Percentiles rank a stretch among this genome's conserved stretches.
phyloP scores from a whole-genome alignment of 2,329 filamentous ascomycete genomes.

The Venturia effusa region DNA sequence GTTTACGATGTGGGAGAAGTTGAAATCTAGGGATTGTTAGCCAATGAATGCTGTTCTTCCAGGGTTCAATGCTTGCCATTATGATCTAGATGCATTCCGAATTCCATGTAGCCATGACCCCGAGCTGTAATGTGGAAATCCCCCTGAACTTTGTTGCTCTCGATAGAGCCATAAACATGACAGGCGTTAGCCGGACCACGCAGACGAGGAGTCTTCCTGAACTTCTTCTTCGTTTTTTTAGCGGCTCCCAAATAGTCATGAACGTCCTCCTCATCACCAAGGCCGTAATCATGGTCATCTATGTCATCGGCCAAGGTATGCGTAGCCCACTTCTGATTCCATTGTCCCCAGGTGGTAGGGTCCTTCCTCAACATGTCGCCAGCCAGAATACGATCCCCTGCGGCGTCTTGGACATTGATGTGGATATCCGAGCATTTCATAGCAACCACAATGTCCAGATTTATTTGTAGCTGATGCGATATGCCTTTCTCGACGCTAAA shows the following conservation, averaged over 20 bases:
- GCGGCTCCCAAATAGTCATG: slow-evolving; percentile 77
- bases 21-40: slow-evolving; percentile 54
- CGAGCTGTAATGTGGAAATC: slow-evolving; percentile 96
- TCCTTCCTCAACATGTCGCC: slow-evolving; percentile 63
- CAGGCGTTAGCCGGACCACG: slow-evolving; percentile 58
- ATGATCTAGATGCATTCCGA: slow-evolving; percentile 73
- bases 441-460: slow-evolving; percentile 81
- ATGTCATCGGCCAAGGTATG: slow-evolving; percentile 33
- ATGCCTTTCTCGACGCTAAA: slow-evolving; percentile 92
- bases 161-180: slow-evolving; percentile 77
- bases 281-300: slow-evolving; percentile 20
- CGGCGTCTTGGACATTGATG: slow-evolving; percentile 92
- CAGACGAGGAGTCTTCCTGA: slow-evolving; percentile 62
- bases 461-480: slow-evolving; percentile 80
- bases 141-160: slow-evolving; percentile 93
- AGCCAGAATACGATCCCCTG: slow-evolving; percentile 83
- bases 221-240: slow-evolving; percentile 53
- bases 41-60: neutral
- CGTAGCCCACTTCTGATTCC: slow-evolving; percentile 52
- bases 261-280: slow-evolving; percentile 69
- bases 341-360: slow-evolving; percentile 69
- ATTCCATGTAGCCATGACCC: slow-evolving; percentile 86
- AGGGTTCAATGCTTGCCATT: slow-evolving; percentile 42
- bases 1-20: slow-evolving; percentile 94
- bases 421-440: slow-evolving; percentile 88